Evolutionary conservation across 108 stramenopile genomes (phyloP), one percentile per base, ranked within the genome.

Genomic region (Cyclotella baltica): DNA sequence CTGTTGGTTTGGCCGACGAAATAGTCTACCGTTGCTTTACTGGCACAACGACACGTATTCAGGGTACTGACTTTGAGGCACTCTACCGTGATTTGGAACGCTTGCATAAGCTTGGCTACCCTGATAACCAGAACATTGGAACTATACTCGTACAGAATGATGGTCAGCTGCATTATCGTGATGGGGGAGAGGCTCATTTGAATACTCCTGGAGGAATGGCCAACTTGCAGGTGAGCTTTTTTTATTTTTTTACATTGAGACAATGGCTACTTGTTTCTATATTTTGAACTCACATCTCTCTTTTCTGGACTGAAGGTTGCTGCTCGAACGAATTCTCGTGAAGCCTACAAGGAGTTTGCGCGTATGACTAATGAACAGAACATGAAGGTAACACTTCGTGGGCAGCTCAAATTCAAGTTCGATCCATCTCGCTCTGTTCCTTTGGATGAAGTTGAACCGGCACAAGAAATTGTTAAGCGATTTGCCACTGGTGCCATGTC

Each of bases 141-240:
- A 81, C 81, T 10, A 90, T 91, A 53, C 71, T 98, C 66, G 92
- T 98, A 3, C 89, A 89, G 48, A 98, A 96, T 84, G 95, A 92
- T 83, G 98, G 98, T 29, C 97, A 97, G 84, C 93, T 96, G 81
- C 97, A 98, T 78, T 97, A 93, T 77, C 94, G 97, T 62, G 88
- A 96, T 76, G 96, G 96, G 37, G 97, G 97, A n/a, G 98, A 99
- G 86, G 94, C 93, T 15, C 98, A 99, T 86, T 87, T 97, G 80
- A 98, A 98, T 87, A 98, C 93, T 73, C 98, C 98, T 23, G 79
- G 77, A 52, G 88, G 86, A 62, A 98, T 99, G 97, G 93, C 93
- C 30, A 91, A 96, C 80, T 81, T 99, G 61, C 97, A 95, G 86
- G 85, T 92, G 53, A 74, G 77, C 18, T 33, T 34, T 23, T 15